Evolutionary conservation across 2,329 filamentous ascomycete genomes (phyloP).

Genomic region (Fusarium aywerte): DNA sequence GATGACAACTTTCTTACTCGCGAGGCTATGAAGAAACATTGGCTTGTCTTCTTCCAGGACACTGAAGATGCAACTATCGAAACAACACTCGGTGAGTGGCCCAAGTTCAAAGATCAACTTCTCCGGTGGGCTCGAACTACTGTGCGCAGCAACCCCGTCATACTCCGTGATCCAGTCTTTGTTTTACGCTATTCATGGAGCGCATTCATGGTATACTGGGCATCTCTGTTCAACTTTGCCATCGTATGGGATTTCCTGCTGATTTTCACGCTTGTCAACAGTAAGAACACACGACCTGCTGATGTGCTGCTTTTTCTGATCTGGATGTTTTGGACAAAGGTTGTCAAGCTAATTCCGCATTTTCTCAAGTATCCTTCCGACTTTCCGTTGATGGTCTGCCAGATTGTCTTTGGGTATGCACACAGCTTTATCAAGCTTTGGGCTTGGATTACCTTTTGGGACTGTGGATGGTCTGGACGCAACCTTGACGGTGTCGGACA

Average conservation of each 20-base stretch:
- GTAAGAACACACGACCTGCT: not conserved
- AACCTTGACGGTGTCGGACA: slow-evolving; percentile 43
- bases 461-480: slow-evolving; percentile 53
- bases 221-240: slow-evolving; percentile 66
- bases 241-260: slow-evolving; percentile 62
- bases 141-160: slow-evolving; percentile 65
- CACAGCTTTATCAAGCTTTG: slow-evolving; percentile 69
- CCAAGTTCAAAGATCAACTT: slow-evolving; percentile 64
- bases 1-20: slow-evolving; percentile 72
- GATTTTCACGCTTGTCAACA: slow-evolving; percentile 45
- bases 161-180: slow-evolving; percentile 57
- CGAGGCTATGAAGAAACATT: slow-evolving; percentile 61
- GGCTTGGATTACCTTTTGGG: slow-evolving; percentile 63
- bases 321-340: slow-evolving; percentile 67
- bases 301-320: slow-evolving; percentile 33
- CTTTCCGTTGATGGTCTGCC: slow-evolving; percentile 59
- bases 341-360: slow-evolving; percentile 66
- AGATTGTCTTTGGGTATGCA: slow-evolving; percentile 66
- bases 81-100: slow-evolving; percentile 62
- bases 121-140: slow-evolving; percentile 68
- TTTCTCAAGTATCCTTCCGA: slow-evolving; percentile 63
- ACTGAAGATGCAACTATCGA: slow-evolving; percentile 59
- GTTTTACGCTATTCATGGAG: slow-evolving; percentile 54
- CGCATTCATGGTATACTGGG: slow-evolving; percentile 66
- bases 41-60: slow-evolving; percentile 66